phyloP scores from a whole-genome alignment of 352 stramenopile species.

The Aphanomyces euteiches region DNA sequence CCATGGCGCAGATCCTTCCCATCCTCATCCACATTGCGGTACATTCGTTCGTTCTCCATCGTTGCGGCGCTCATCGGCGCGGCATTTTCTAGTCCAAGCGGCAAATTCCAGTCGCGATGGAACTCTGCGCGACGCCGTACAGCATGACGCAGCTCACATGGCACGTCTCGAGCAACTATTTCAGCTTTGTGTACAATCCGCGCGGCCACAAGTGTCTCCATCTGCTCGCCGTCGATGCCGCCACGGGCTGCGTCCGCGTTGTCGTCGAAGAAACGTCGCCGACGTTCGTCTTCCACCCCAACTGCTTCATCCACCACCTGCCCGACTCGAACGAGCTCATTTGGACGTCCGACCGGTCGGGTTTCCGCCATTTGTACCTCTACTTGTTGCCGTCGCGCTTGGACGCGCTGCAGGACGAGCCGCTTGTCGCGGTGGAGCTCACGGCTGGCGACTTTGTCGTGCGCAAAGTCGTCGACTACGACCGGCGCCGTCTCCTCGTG shows the following conservation, averaged over 20 bases:
- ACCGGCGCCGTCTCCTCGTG: not conserved
- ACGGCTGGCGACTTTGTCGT: constrained; percentile 13
- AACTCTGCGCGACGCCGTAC: not conserved
- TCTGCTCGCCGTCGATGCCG: not conserved
- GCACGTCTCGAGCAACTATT: constrained; percentile 16
- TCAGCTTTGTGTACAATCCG: constrained; percentile 15
- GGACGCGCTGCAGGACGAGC: not conserved
- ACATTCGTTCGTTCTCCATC: not conserved
- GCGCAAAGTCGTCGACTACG: not conserved
- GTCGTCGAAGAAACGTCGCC: constrained; percentile 13
- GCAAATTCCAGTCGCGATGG: not conserved
- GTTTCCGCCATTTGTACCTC: constrained; percentile 24
- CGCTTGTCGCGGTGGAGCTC: not conserved
- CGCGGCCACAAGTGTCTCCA: constrained; percentile 9
- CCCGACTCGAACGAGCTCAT: not conserved
- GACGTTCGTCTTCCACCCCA: constrained; percentile 20
- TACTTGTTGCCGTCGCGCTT: constrained; percentile 15
- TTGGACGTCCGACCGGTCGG: constrained; percentile 20
- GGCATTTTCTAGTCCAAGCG: not conserved
- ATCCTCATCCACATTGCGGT: constrained; percentile 11
- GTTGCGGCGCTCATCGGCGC: not conserved
- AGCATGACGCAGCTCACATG: not conserved
- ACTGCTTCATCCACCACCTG: constrained; percentile 7
- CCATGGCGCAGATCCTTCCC: not conserved
- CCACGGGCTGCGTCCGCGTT: not conserved